Evolutionary conservation across 2,329 filamentous ascomycete genomes (phyloP).

Genomic region (Botrytis porri): DNA sequence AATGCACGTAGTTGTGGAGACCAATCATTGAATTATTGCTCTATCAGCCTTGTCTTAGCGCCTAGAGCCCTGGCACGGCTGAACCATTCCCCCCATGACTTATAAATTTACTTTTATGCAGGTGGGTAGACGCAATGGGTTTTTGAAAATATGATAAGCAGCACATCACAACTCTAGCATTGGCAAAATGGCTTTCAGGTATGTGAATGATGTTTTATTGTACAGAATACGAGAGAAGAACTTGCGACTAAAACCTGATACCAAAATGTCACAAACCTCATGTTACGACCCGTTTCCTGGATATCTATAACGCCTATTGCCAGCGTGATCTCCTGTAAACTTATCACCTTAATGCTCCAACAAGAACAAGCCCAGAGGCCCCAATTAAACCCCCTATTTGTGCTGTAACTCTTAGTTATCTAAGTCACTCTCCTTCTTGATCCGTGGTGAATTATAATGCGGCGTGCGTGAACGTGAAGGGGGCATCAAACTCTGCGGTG

Average conservation of each 20-base stretch:
- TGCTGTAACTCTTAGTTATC: background rate
- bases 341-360: background rate
- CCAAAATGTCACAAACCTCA: background rate
- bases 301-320: constrained; percentile 4
- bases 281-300: background rate
- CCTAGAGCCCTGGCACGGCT: background rate
- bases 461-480: background rate
- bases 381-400: background rate
- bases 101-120: background rate
- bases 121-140: background rate
- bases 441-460: constrained; percentile 1
- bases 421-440: constrained; percentile 9
- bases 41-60: background rate
- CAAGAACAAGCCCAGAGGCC: background rate
- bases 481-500: background rate
- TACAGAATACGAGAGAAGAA: background rate
- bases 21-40: background rate
- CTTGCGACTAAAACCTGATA: background rate
- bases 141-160: background rate
- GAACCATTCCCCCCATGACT: background rate
- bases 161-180: background rate
- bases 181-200: background rate
- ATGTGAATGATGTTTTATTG: background rate
- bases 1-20: background rate
- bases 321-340: background rate